Conservation (phyloP, 1,139 yeast genomes). For the Taphrina pruni region DNA sequence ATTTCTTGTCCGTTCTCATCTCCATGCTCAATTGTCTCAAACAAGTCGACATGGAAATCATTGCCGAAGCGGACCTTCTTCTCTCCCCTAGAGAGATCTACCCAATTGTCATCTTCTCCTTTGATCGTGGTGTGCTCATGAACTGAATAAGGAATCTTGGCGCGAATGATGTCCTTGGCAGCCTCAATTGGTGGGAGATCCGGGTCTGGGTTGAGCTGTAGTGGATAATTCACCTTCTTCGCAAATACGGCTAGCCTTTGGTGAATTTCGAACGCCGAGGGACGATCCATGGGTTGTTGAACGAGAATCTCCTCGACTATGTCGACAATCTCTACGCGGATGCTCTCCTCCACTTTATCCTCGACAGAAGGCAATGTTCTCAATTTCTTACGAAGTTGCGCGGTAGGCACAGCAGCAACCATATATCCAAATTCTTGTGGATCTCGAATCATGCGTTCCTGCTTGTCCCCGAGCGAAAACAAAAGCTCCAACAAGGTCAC, state of each 20-base stretch:
- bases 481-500: constrained; percentile 34
- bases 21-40: constrained; percentile 38
- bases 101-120: constrained; percentile 37
- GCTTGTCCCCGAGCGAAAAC: constrained; percentile 27
- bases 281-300: constrained; percentile 39
- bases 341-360: constrained; percentile 28
- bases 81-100: constrained; percentile 35
- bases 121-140: constrained; percentile 40
- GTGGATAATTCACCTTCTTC: constrained; percentile 33
- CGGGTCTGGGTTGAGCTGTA: constrained; percentile 35
- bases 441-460: constrained; percentile 34
- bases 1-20: constrained; percentile 34
- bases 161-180: constrained; percentile 38
- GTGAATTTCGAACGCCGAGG: constrained; percentile 38
- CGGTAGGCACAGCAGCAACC: constrained; percentile 36
- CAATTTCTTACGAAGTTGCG: constrained; percentile 28
- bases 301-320: constrained; percentile 35
- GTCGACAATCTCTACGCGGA: constrained; percentile 26
- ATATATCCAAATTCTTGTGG: constrained; percentile 34
- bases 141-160: constrained; percentile 33
- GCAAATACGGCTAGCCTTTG: constrained; percentile 37
- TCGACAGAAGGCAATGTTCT: constrained; percentile 24
- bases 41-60: constrained; percentile 33
- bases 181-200: constrained; percentile 38
- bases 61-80: constrained; percentile 39